Conservation (phyloP, 768 basidiomycete genomes). For the Leucosporidium scottii region DNA sequence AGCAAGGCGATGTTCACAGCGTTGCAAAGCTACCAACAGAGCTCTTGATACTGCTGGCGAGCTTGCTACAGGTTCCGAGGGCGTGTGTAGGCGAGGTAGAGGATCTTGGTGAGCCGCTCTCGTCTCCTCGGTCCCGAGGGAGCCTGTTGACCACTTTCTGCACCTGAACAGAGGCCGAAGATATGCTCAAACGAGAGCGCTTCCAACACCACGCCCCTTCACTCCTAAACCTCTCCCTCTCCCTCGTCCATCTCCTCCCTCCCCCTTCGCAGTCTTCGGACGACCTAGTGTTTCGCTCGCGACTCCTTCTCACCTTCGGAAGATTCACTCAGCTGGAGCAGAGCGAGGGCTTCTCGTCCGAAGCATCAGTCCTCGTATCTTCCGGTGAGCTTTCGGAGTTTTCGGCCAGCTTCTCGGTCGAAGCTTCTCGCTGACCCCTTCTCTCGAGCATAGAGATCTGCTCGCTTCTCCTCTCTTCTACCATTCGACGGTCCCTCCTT, state of each 20-base stretch:
- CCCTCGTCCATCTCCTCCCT: background rate
- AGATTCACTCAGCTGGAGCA: background rate
- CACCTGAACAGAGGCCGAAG: background rate
- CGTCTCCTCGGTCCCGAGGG: too few relatives aligned
- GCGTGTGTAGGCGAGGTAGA: too few relatives aligned
- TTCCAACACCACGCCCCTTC: background rate
- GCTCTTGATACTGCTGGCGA: too few relatives aligned
- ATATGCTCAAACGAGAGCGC: background rate
- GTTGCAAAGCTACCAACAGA: too few relatives aligned
- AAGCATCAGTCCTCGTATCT: background rate
- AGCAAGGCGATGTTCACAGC: too few relatives aligned
- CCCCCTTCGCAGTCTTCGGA: background rate
- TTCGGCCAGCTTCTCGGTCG: too few relatives aligned
- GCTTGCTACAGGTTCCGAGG: too few relatives aligned
- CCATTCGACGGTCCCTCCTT: slow-evolving; percentile 8
- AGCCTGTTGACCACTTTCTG: too few relatives aligned
- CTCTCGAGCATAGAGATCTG: background rate
- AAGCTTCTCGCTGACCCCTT: too few relatives aligned
- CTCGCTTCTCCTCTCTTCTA: background rate
- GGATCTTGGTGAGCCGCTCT: too few relatives aligned
- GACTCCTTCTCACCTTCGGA: slow-evolving; percentile 1
- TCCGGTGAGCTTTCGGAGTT: too few relatives aligned
- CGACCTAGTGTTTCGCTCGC: background rate
- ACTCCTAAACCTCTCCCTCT: background rate
- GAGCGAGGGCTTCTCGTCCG: background rate